Evolutionary conservation across 371 early-diverging fungal genomes (phyloP).

Genomic region (Rhizopus arrhizus): DNA sequence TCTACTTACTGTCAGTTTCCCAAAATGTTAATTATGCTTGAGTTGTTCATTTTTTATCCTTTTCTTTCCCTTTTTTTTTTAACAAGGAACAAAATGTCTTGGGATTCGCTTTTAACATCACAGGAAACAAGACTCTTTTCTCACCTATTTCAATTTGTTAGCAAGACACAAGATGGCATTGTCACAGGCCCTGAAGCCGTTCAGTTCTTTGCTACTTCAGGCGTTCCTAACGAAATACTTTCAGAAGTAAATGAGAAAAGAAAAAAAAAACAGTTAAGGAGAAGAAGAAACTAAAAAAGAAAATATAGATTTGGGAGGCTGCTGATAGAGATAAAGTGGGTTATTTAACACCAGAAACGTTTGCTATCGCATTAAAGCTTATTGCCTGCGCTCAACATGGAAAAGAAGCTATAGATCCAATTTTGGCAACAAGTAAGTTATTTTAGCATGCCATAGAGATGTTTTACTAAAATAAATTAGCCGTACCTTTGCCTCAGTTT

Average conservation of each 20-base stretch:
- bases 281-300: background rate
- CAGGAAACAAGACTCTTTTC: constrained; percentile 71
- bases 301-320: constrained; percentile 79
- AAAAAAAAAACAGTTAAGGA: background rate
- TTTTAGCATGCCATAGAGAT: background rate
- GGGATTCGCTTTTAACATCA: constrained; percentile 57
- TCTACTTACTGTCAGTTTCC: background rate
- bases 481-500: constrained; percentile 61
- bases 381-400: constrained; percentile 86
- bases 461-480: constrained; percentile 14
- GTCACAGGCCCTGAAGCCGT: constrained; percentile 82
- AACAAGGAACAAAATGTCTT: constrained; percentile 22
- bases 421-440: constrained; percentile 43
- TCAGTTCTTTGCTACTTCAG: constrained; percentile 81
- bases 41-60: constrained; percentile 8
- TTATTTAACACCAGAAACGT: constrained; percentile 67
- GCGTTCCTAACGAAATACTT: constrained; percentile 71
- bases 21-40: constrained; percentile 4
- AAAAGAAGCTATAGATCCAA: constrained; percentile 38
- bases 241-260: constrained; percentile 62
- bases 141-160: constrained; percentile 68
- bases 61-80: constrained; percentile 10
- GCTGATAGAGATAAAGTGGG: constrained; percentile 79
- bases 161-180: constrained; percentile 61
- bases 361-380: constrained; percentile 80